These are phyloP conservation scores for Claviceps spartinae DNA, from an alignment of 2,329 filamentous ascomycete genomes.

Conservation along the genomic window DNA sequence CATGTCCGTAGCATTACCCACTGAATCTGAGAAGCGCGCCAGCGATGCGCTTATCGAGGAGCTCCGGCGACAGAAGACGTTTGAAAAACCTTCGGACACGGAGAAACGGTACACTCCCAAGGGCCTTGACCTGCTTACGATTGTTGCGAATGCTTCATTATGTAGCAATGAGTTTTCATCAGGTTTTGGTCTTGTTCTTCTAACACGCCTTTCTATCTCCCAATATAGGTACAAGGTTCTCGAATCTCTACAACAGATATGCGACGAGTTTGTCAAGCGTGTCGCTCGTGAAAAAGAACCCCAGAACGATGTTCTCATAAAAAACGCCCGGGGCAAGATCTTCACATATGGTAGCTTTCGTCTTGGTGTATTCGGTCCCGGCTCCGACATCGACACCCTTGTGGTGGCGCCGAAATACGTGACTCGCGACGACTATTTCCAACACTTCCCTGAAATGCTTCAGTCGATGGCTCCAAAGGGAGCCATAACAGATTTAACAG, in stretches of 20 bases:
- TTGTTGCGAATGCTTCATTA: not conserved
- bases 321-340: constrained; percentile 78
- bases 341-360: constrained; percentile 96
- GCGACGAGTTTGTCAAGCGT: constrained; percentile 73
- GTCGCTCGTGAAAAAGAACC: constrained; percentile 61
- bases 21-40: constrained; percentile 58
- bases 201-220: not conserved
- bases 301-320: constrained; percentile 62
- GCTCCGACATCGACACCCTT: constrained; percentile 95
- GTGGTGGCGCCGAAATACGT: constrained; percentile 87
- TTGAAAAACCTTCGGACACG: constrained; percentile 72
- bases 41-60: constrained; percentile 73
- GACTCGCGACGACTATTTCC: constrained; percentile 80
- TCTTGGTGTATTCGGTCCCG: constrained; percentile 84
- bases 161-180: not conserved
- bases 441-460: constrained; percentile 70
- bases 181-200: not conserved
- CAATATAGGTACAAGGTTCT: constrained; percentile 53
- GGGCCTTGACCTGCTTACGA: not conserved
- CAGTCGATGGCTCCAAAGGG: constrained; percentile 60
- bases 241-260: constrained; percentile 61
- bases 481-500: constrained; percentile 72
- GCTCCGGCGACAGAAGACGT: constrained; percentile 80
- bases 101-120: constrained; percentile 51
- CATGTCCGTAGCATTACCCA: constrained; percentile 66